These are phyloP conservation scores for Angomonas ambiguus DNA, from an alignment of 208 protist genomes.

Conservation along the genomic window DNA sequence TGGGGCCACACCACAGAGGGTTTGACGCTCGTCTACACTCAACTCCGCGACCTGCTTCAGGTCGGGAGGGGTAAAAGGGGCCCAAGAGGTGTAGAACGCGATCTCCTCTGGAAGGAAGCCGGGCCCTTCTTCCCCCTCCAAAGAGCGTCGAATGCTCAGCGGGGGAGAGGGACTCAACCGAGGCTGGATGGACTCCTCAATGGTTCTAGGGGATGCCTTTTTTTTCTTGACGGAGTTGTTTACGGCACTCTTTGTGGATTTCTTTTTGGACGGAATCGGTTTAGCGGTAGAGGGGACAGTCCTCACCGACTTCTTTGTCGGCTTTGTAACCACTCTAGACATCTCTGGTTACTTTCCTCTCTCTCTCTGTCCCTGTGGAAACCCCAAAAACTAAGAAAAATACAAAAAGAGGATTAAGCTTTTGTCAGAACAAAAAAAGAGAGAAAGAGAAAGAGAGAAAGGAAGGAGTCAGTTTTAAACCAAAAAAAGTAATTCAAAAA, in stretches of 20 bases:
- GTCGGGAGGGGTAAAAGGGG: background rate
- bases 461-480: background rate
- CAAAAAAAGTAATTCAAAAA: background rate
- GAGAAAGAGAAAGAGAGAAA: background rate
- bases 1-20: slow-evolving; percentile 1
- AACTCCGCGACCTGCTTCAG: background rate
- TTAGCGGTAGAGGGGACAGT: background rate
- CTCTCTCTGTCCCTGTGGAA: background rate
- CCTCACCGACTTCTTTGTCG: background rate
- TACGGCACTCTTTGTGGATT: background rate
- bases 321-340: background rate
- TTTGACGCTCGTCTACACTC: background rate
- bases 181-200: background rate
- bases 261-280: background rate
- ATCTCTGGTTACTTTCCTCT: background rate
- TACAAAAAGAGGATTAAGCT: no score
- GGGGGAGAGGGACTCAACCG: background rate
- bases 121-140: background rate
- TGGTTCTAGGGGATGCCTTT: background rate
- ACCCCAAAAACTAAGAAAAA: slow-evolving; percentile 4
- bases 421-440: no score
- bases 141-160: background rate
- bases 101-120: background rate
- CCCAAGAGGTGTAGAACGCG: background rate
- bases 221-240: background rate